These are phyloP conservation scores for Chaetomium strumarium DNA, from an alignment of 2,329 filamentous ascomycete genomes.

Conservation along the genomic window DNA sequence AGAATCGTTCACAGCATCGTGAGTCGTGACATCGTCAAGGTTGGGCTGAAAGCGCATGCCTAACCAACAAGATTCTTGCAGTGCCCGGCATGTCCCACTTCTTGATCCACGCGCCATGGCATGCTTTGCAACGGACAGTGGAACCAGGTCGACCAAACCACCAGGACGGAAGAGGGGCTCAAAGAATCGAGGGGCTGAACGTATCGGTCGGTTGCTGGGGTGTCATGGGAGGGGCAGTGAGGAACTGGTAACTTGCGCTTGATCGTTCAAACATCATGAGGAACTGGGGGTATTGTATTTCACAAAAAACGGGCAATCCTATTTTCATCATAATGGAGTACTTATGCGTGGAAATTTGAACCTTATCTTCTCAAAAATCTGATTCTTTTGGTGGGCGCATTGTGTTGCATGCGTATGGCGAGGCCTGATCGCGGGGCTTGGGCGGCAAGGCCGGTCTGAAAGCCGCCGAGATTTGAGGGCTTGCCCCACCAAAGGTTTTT, in stretches of 20 bases:
- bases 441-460: conserved; percentile 22
- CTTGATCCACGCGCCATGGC: conserved; percentile 4
- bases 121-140: conserved; percentile 2
- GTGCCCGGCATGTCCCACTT: conserved; percentile 9
- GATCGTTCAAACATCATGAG: no score
- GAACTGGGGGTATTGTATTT: no score
- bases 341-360: no score
- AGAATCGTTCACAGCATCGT: conserved; percentile 8
- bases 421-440: conserved; percentile 16
- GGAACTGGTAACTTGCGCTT: background rate
- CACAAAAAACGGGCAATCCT: no score
- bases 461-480: conserved; percentile 19
- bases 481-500: conserved; percentile 26
- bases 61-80: conserved; percentile 9
- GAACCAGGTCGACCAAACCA: background rate
- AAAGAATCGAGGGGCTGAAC: background rate
- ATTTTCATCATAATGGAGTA: no score
- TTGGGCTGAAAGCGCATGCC: conserved; percentile 23
- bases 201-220: conserved; percentile 12
- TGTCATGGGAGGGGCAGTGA: conserved; percentile 12
- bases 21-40: conserved; percentile 12
- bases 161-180: conserved; percentile 14
- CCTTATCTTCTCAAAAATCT: no score
- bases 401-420: background rate
- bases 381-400: no score